Evolutionary conservation across 192 early-diverging fungal species (phyloP).

Genomic region (Entophlyctis luteolus): DNA sequence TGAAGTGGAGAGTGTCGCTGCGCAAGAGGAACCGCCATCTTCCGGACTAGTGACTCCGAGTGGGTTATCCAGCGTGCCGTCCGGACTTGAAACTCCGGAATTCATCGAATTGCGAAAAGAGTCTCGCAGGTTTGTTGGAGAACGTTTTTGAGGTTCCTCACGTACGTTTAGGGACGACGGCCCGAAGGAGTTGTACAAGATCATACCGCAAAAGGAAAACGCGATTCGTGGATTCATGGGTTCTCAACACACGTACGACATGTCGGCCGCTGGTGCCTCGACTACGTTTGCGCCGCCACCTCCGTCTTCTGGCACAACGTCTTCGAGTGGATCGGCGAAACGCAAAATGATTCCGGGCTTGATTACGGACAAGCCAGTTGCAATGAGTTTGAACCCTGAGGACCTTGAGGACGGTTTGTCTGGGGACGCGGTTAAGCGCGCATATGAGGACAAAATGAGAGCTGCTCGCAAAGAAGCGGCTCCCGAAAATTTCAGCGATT

Average conservation of each 20-base stretch:
- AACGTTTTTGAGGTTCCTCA: background rate
- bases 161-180: slow-evolving; percentile 28
- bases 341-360: slow-evolving; percentile 41
- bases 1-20: slow-evolving; percentile 39
- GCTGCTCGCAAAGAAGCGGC: slow-evolving; percentile 26
- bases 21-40: slow-evolving; percentile 20
- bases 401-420: slow-evolving; percentile 77
- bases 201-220: slow-evolving; percentile 71
- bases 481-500: slow-evolving; percentile 77
- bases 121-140: slow-evolving; percentile 26
- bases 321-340: slow-evolving; percentile 25
- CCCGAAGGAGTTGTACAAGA: slow-evolving; percentile 72
- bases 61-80: slow-evolving; percentile 68
- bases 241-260: slow-evolving; percentile 84
- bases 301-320: background rate
- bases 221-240: slow-evolving; percentile 84
- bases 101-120: slow-evolving; percentile 86
- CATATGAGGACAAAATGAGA: slow-evolving; percentile 68
- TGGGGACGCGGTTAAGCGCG: slow-evolving; percentile 67
- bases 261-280: slow-evolving; percentile 48
- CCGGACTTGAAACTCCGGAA: slow-evolving; percentile 77
- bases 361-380: slow-evolving; percentile 56
- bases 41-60: slow-evolving; percentile 77
- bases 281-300: slow-evolving; percentile 31
- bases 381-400: slow-evolving; percentile 84